Evolutionary conservation across 768 basidiomycete species (phyloP).

Genomic region (Rhizopogon vesiculosus): DNA sequence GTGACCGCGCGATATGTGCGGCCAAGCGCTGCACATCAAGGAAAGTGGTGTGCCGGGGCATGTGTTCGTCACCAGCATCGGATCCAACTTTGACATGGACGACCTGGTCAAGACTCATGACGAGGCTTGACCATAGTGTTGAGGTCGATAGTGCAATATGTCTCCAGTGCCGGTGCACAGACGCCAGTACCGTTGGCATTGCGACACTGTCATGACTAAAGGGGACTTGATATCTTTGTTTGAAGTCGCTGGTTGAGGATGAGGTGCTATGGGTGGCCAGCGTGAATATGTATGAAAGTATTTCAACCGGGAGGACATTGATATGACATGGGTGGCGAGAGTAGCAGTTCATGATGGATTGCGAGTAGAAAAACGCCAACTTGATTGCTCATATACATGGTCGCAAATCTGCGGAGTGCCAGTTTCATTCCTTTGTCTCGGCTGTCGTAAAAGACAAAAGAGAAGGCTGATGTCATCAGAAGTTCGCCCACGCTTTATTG

Average conservation of each 20-base stretch:
- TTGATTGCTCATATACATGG: neutral
- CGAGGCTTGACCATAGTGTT: slow-evolving; percentile 52
- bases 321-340: slow-evolving; percentile 21
- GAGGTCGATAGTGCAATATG: slow-evolving; percentile 43
- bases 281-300: slow-evolving; percentile 52
- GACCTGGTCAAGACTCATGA: slow-evolving; percentile 32
- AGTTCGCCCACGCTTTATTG: slow-evolving; percentile 1
- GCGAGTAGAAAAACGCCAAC: neutral
- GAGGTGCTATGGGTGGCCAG: slow-evolving; percentile 35
- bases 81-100: neutral
- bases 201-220: slow-evolving; percentile 39
- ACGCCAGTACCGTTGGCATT: slow-evolving; percentile 40
- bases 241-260: slow-evolving; percentile 14
- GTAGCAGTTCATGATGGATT: neutral
- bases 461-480: slow-evolving; percentile 1
- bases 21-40: slow-evolving; percentile 36
- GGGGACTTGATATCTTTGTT: slow-evolving; percentile 8
- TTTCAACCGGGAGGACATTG: slow-evolving; percentile 47
- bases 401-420: neutral
- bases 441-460: slow-evolving; percentile 2
- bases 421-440: slow-evolving; percentile 5
- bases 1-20: slow-evolving; percentile 42
- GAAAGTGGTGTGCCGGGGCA: neutral
- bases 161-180: slow-evolving; percentile 52
- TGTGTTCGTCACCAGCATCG: neutral